Conservation (phyloP, 495 filamentous ascomycete genomes). For the Lindgomyces ingoldianus region DNA sequence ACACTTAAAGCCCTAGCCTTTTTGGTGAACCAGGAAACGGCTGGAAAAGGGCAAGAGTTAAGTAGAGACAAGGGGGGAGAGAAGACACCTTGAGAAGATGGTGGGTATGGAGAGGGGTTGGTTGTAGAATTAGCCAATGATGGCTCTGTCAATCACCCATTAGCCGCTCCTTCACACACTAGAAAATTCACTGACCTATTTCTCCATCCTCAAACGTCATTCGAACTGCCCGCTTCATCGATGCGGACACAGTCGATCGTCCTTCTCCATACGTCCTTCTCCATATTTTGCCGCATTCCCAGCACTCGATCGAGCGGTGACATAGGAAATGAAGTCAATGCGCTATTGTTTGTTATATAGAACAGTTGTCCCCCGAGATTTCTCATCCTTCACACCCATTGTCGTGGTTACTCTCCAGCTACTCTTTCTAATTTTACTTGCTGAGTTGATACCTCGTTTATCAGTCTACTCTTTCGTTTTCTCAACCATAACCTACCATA, state of each 20-base stretch:
- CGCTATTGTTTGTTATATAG: background rate
- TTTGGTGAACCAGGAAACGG: background rate
- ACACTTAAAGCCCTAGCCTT: background rate
- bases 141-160: background rate
- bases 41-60: slow-evolving; percentile 8
- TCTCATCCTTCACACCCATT: background rate
- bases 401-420: background rate
- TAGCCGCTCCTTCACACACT: slow-evolving; percentile 10
- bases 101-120: slow-evolving; percentile 4
- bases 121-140: slow-evolving; percentile 4
- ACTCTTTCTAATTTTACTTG: background rate
- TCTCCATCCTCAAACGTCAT: background rate
- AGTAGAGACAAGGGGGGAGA: background rate
- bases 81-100: background rate
- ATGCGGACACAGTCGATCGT: background rate
- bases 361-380: background rate
- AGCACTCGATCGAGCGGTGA: background rate
- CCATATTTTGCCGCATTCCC: background rate
- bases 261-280: background rate
- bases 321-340: background rate
- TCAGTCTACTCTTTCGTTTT: slow-evolving; percentile 35
- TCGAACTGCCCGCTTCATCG: background rate
- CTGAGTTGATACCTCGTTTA: slow-evolving; percentile 38
- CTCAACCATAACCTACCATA: background rate
- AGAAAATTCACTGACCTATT: slow-evolving; percentile 1